phyloP scores from a whole-genome alignment of 768 basidiomycete genomes.

The Tricholoma sp. region DNA sequence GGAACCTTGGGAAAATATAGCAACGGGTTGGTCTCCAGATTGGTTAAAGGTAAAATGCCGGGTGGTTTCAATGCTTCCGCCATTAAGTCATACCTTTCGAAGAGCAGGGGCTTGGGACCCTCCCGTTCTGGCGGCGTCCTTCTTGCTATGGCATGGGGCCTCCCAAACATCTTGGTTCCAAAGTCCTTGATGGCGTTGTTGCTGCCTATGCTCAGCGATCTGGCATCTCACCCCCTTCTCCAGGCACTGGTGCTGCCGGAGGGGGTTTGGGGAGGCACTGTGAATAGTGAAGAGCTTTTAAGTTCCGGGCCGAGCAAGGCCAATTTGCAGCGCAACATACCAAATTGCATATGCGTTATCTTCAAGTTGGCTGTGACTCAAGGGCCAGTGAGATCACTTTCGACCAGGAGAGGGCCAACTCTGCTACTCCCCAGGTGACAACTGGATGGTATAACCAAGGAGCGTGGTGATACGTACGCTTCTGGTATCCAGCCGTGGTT shows the following conservation, averaged over 20 bases:
- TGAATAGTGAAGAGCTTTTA: slow-evolving; percentile 99
- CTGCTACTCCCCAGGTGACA: slow-evolving; percentile 70
- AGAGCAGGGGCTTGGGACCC: slow-evolving; percentile 94
- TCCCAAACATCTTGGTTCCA: slow-evolving; percentile 85
- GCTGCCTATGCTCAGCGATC: slow-evolving; percentile 82
- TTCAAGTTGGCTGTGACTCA: slow-evolving; percentile 88
- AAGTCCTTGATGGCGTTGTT: slow-evolving; percentile 79
- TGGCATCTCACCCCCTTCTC: slow-evolving; percentile 77
- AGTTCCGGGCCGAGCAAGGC: slow-evolving; percentile 92
- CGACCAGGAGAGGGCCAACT: slow-evolving; percentile 79
- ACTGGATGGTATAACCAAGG: slow-evolving; percentile 82
- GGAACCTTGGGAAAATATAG: slow-evolving; percentile 95
- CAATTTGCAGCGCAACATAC: slow-evolving; percentile 90
- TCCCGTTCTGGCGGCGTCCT: slow-evolving; percentile 87
- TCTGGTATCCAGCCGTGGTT: slow-evolving; percentile 95
- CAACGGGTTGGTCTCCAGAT: slow-evolving; percentile 81
- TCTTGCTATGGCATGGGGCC: slow-evolving; percentile 91
- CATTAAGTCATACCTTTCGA: slow-evolving; percentile 84
- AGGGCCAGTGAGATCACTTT: slow-evolving; percentile 88
- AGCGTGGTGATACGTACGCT: slow-evolving; percentile 92
- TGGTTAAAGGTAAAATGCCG: slow-evolving; percentile 96
- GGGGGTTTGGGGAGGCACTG: slow-evolving; percentile 75
- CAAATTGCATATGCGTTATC: slow-evolving; percentile 95
- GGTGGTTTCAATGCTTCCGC: slow-evolving; percentile 95
- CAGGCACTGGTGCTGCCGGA: slow-evolving; percentile 56